Base-by-base conservation (phyloP, 1,284 basidiomycete species). In the Marasmius fiardii region DNA sequence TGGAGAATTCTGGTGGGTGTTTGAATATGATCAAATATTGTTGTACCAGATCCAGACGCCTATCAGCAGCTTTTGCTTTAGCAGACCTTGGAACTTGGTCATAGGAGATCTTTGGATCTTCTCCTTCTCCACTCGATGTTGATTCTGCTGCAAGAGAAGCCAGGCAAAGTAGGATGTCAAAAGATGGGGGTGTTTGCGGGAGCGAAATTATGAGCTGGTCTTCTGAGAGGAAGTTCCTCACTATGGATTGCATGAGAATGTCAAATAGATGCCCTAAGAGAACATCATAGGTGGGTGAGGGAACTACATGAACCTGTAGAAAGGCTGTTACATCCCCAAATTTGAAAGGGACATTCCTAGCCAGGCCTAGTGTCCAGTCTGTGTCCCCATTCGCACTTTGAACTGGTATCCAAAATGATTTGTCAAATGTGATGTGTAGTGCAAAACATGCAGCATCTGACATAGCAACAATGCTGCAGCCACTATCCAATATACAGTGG, bases 261-360 rank as follows among this genome's bases (percentile, higher is more conserved):
- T 57, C 47, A 23, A 60, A 60, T 28, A 59, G 31, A 60, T 60
- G 57, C 35, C 61, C 35, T 0, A 58, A 18, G 26, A 58, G 43
- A 35, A 61, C 33, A 21, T 61, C 53, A 43, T 60, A 58, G 0
- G 59, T 44, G 0, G 56, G 48, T 18, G 43, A 28, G 2, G 20
- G 18, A 20, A 55, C 57, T 43, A 54, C 48, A 35, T 52, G 61
- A 51, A 54, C 58, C 39, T 59, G 55, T 44, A 54, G 37, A 37
- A 47, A 52, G 43, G 53, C 21, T 0, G 53, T 59, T 20, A 66
- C n/a, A 8, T 51, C 44, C 3, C 62, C 60, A 1, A 65, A 54
- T 0, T 8, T 2, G 35, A 63, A 61, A 0, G 60, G 58, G 11
- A 67, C 59, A 31, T 67, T 66, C 0, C 57, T 50, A 1, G 62